These are phyloP conservation scores for Tanacetum coccineum DNA, from an alignment of 129 eudicot species.

Conservation along the genomic window DNA sequence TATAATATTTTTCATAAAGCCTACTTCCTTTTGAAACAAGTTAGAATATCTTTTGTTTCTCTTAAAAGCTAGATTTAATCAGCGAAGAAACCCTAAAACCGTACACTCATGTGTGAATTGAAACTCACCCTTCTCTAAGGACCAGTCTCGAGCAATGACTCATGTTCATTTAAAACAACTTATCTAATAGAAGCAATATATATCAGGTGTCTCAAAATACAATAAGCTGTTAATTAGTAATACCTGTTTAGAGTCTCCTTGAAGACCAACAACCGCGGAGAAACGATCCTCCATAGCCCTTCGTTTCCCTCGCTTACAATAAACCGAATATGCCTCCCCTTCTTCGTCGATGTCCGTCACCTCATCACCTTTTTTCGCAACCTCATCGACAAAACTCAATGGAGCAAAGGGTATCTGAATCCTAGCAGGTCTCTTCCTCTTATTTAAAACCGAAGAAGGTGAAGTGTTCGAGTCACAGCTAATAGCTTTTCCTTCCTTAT, in stretches of 20 bases:
- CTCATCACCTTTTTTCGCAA: conserved; percentile 30
- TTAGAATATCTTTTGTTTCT: too few relatives aligned
- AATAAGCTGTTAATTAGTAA: neutral
- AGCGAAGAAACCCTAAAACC: too few relatives aligned
- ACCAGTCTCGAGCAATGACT: too few relatives aligned
- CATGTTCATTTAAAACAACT: neutral
- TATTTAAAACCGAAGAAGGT: conserved; percentile 22
- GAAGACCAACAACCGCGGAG: conserved; percentile 42
- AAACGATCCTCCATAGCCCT: conserved; percentile 73
- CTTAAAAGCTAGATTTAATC: too few relatives aligned
- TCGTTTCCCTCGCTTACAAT: conserved; percentile 69
- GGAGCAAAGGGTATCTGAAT: conserved; percentile 54
- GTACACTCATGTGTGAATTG: too few relatives aligned
- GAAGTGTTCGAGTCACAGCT: conserved; percentile 27
- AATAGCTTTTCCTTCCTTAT: conserved; percentile 19
- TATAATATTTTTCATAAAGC: too few relatives aligned
- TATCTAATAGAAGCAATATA: neutral
- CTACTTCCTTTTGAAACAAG: too few relatives aligned
- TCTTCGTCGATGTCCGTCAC: conserved; percentile 59
- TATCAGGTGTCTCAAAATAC: neutral
- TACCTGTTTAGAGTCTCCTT: conserved; percentile 83
- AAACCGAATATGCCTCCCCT: conserved; percentile 61
- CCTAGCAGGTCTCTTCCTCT: conserved; percentile 76
- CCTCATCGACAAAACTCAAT: conserved; percentile 27
- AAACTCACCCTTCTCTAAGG: too few relatives aligned